Base-by-base conservation (phyloP, 2,329 filamentous ascomycete species). In the Metarhizium humberi region DNA sequence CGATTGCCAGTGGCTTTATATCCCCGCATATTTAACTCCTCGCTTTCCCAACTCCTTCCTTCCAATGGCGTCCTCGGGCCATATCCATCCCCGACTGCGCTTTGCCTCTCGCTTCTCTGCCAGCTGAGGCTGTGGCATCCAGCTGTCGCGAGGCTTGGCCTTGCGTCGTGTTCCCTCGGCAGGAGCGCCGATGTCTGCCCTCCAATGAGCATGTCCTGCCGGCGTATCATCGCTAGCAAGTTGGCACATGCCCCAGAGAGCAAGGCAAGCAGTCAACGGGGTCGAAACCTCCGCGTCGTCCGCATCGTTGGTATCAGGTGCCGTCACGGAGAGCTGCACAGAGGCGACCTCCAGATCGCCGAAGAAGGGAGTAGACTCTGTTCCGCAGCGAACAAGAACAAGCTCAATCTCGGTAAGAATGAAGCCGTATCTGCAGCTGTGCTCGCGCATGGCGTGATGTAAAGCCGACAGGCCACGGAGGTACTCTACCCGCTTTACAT, bases 341-440 rank as follows among this genome's bases (percentile, higher is more conserved):
- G 76, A 79, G 18, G 77, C 74, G 32, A 95, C 79, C 69, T 97
- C 92, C 5, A 96, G 76, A 70, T 86, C 90, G n/a, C 92, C 92
- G 66, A 96, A 96, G 68, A 90, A 85, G 0, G 92, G 92, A 1
- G 84, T 84, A 45, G 78, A 73, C 64, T 79, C 86, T 62, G 68
- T 81, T 53, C 92, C 91, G 61, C 88, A 89, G 64, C 92, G 89
- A 1, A 96, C 90, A 63, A 94, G 85, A 43, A 96, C 86, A 8
- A 96, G 84, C 73, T 97, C 92, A 63, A 96, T 96, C 73, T 96
- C 92, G 1, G 90, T 96, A 66, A 96, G 84, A 70, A 97, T 92
- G 77, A 96, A 97, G 54, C 92, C 92, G 70, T 96, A 97, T 57
- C 92, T 86, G 68, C 90, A 95, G 61, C 86, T 85, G 73, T 96